These are phyloP conservation scores for Acanthamoeba culbertsoni DNA, from an alignment of 208 protist species.

Conservation along the genomic window DNA sequence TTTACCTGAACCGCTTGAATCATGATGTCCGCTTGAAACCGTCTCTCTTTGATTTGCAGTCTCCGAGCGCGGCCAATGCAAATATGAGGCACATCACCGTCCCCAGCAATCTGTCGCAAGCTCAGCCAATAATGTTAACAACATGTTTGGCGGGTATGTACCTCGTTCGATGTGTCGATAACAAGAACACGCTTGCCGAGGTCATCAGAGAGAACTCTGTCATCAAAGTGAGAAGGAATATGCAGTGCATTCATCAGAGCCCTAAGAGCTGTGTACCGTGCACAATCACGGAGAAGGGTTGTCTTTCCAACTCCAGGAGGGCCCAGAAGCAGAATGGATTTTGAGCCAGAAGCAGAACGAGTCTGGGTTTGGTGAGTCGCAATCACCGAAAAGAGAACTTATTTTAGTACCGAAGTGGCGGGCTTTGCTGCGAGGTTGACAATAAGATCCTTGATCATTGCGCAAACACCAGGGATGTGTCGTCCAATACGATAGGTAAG, in stretches of 20 bases:
- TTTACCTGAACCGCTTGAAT: slow-evolving; percentile 22
- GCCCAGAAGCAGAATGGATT: slow-evolving; percentile 44
- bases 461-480: not conserved
- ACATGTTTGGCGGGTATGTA: not conserved
- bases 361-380: not conserved
- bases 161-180: slow-evolving; percentile 55
- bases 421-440: not conserved
- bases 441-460: not conserved
- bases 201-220: slow-evolving; percentile 13
- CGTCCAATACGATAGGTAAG: slow-evolving; percentile 48
- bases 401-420: not conserved
- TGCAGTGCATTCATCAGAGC: not conserved
- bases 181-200: slow-evolving; percentile 4
- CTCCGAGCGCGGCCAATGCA: slow-evolving; percentile 44
- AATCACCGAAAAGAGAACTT: no score
- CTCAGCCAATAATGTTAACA: no score
- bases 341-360: not conserved
- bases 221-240: not conserved
- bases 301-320: slow-evolving; percentile 62
- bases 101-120: slow-evolving; percentile 52
- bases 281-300: slow-evolving; percentile 40
- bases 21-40: slow-evolving; percentile 3
- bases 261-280: not conserved
- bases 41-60: not conserved
- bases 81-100: slow-evolving; percentile 36